Evolutionary conservation across 192 early-diverging fungal species (phyloP), one percentile per base, ranked within the genome.

Genomic region (Chytriomyces sp.): DNA sequence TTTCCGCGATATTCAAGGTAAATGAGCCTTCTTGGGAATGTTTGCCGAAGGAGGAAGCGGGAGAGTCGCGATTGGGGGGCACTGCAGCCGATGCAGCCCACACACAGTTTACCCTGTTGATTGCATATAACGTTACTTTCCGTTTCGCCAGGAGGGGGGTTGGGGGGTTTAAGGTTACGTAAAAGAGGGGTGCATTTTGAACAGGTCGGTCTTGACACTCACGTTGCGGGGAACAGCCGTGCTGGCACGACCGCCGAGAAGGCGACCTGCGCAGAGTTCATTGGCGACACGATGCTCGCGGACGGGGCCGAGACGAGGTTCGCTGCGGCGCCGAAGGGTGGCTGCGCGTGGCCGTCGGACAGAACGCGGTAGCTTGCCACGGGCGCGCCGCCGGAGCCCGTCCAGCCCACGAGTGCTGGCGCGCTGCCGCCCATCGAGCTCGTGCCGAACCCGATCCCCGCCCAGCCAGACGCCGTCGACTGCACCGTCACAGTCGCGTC

Each of bases 381-480:
- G 56, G 41, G 8, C 19, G 39, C 31, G 64, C 37, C 17, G 38
- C 53, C 17, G 64, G 64, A 5, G 71, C 65, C 31, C 12, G 59
- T 78, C 78, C 56, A 38, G 55, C 68, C 69, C 78, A 19, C 59
- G 71, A 30, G 72, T 36, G 25, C 58, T 19, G 57, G 75, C 59
- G 39, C 71, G 5, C 56, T 63, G 5, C 52, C 41, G 4, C 26
- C 39, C 80, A 81, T 81, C 34, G 26, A 5, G 7, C 32, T 7
- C 10, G 56, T 34, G 5, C 77, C 77, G 6, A 70, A 30, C 4
- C 73, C 80, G 39, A 81, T 12, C 7, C 55, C 78, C 34, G 57
- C 71, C 78, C 78, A 79, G 22, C 77, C 66, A 26, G 36, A 31
- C 12, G 54, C 59, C 12, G 77, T 32, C n/a, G 77, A 76, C 28